Conservation (phyloP, 2,329 filamentous ascomycete genomes). For the Teratosphaeriaceae sp. region DNA sequence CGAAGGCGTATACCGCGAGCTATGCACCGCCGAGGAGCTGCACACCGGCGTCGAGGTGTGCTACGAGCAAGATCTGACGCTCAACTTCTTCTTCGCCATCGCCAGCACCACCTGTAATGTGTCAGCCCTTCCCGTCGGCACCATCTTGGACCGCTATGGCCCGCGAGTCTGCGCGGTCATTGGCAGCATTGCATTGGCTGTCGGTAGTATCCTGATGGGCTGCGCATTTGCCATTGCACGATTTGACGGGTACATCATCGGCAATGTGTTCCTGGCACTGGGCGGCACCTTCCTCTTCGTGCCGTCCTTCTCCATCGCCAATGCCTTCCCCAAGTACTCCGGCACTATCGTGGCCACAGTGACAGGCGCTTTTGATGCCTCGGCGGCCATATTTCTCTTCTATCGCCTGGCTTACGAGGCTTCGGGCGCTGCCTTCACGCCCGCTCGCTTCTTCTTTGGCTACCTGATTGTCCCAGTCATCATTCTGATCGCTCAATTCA, state of each 20-base stretch:
- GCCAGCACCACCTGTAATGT: slow-evolving; percentile 85
- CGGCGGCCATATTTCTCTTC: slow-evolving; percentile 39
- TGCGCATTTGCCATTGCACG: slow-evolving; percentile 50
- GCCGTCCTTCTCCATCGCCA: slow-evolving; percentile 45
- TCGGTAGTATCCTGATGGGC: slow-evolving; percentile 65
- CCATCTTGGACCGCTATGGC: slow-evolving; percentile 75
- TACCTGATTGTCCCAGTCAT: slow-evolving; percentile 41
- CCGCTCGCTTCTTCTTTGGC: slow-evolving; percentile 42
- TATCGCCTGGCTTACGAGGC: slow-evolving; percentile 43
- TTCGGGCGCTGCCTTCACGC: slow-evolving; percentile 34
- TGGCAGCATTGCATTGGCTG: slow-evolving; percentile 59
- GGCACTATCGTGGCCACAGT: slow-evolving; percentile 43
- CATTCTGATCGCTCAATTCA: slow-evolving; percentile 37
- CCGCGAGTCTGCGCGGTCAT: slow-evolving; percentile 68
- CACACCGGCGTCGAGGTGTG: slow-evolving; percentile 45
- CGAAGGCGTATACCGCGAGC: slow-evolving; percentile 63
- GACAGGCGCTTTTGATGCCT: slow-evolving; percentile 44
- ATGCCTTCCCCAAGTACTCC: slow-evolving; percentile 43
- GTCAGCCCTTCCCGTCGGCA: slow-evolving; percentile 74
- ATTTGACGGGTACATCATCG: slow-evolving; percentile 59
- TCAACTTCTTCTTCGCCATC: slow-evolving; percentile 90
- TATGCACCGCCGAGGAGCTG: slow-evolving; percentile 51
- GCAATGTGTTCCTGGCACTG: slow-evolving; percentile 42
- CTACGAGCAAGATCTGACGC: slow-evolving; percentile 50
- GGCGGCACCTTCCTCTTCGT: slow-evolving; percentile 46